Evolutionary conservation across 2,329 filamentous ascomycete genomes (phyloP).

Genomic region (Venturia pyrina): DNA sequence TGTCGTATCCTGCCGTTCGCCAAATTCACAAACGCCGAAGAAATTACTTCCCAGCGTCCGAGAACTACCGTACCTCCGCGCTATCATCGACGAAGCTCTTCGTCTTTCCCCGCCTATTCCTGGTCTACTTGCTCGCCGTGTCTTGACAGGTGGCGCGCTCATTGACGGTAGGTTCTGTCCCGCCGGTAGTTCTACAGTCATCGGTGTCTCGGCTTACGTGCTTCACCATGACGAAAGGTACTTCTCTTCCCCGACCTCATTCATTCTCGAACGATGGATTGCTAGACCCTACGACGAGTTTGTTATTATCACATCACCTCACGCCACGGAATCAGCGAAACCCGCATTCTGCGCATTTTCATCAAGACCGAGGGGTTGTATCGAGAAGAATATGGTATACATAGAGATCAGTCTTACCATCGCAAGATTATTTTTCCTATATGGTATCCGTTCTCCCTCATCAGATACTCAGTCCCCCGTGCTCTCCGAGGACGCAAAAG

Average conservation of each 20-base stretch:
- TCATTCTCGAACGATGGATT: constrained; percentile 11
- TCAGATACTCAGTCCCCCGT: neutral
- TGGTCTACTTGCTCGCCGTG: too few species aligned
- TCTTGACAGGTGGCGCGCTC: too few species aligned
- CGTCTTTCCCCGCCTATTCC: too few species aligned
- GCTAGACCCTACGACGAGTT: neutral
- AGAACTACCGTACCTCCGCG: too few species aligned
- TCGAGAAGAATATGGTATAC: neutral
- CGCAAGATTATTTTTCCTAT: neutral
- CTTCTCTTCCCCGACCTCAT: neutral
- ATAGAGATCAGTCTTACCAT: neutral
- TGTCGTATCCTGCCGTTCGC: too few species aligned
- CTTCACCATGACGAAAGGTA: too few species aligned
- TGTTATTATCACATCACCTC: neutral
- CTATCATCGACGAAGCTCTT: too few species aligned
- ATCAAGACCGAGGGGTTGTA: neutral
- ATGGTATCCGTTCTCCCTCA: neutral
- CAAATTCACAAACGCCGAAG: too few species aligned
- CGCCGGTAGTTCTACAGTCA: too few species aligned
- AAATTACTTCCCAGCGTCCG: too few species aligned
- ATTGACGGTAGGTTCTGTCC: too few species aligned
- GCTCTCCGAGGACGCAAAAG: neutral
- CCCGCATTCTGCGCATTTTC: neutral
- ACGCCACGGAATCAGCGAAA: neutral
- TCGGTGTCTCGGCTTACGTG: too few species aligned